These are phyloP conservation scores for Beauveria pseudobassiana DNA, from an alignment of 2,329 filamentous ascomycete genomes.

Conservation along the genomic window DNA sequence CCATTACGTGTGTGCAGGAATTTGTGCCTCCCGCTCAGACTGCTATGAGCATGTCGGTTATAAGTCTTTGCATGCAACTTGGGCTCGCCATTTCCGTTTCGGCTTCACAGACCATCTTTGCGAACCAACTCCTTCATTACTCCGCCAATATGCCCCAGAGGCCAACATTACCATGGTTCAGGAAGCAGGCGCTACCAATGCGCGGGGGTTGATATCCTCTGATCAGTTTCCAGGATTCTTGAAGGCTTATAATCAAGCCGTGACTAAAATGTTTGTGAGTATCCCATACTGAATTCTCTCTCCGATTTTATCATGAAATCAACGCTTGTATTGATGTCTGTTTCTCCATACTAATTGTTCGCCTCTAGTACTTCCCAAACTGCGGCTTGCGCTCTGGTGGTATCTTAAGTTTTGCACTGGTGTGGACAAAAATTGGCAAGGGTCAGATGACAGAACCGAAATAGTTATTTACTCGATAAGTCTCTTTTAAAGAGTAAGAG, in stretches of 20 bases:
- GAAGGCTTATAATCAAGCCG: background rate
- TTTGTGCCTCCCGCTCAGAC: background rate
- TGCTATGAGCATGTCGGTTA: background rate
- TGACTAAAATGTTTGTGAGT: background rate
- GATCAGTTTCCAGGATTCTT: background rate
- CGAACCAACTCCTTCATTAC: background rate
- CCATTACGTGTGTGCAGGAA: constrained; percentile 10
- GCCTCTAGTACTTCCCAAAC: background rate
- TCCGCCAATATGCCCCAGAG: background rate
- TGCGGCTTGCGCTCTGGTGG: background rate
- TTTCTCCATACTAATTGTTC: too few relatives aligned
- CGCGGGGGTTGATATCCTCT: background rate
- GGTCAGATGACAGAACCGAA: too few relatives aligned
- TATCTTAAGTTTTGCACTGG: background rate
- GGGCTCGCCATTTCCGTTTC: constrained; percentile 3
- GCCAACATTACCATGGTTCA: background rate
- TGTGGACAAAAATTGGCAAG: background rate
- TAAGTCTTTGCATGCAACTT: constrained; percentile 7
- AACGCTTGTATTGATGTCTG: too few relatives aligned
- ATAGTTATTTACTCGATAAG: too few relatives aligned
- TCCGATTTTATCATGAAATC: too few relatives aligned
- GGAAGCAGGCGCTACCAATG: constrained; percentile 2
- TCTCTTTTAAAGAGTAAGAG: too few relatives aligned
- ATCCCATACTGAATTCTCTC: background rate
- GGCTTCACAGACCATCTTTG: constrained; percentile 6